These are phyloP conservation scores for Psilocybe cubensis DNA, from an alignment of 768 basidiomycete genomes.

Conservation along the genomic window DNA sequence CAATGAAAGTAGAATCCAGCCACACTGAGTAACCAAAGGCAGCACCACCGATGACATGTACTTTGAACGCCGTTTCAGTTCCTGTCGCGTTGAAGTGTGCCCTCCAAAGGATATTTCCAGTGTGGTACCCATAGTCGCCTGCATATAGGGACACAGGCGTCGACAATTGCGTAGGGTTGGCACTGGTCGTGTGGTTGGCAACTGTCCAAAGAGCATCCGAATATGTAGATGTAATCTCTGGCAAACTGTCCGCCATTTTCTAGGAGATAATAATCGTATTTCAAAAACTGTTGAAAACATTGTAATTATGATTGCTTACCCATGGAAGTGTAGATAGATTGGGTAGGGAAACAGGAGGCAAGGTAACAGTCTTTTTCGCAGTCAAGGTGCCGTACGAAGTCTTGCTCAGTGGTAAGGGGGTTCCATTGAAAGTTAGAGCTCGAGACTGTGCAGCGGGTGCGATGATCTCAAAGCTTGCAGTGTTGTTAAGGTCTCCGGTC, in stretches of 20 bases:
- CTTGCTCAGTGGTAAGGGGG: conserved; percentile 30
- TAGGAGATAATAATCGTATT: conserved; percentile 10
- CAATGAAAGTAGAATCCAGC: conserved; percentile 50
- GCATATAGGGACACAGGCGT: conserved; percentile 50
- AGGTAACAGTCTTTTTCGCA: conserved; percentile 28
- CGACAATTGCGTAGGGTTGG: conserved; percentile 39
- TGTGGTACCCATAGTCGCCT: conserved; percentile 55
- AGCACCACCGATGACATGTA: conserved; percentile 44
- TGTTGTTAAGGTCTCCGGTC: conserved; percentile 47
- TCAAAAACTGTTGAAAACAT: too few relatives aligned
- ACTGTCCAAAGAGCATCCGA: conserved; percentile 47
- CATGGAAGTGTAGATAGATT: conserved; percentile 37
- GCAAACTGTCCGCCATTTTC: conserved; percentile 47
- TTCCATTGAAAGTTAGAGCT: conserved; percentile 47
- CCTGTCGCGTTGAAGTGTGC: conserved; percentile 53
- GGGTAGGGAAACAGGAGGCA: conserved; percentile 39
- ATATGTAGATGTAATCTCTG: conserved; percentile 43
- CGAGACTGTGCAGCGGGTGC: conserved; percentile 43
- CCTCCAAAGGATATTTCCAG: conserved; percentile 55
- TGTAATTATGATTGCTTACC: too few relatives aligned
- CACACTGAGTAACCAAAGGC: conserved; percentile 56
- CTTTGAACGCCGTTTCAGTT: conserved; percentile 44
- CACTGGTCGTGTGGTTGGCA: conserved; percentile 42
- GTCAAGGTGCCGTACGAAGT: conserved; percentile 48
- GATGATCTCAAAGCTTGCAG: conserved; percentile 49